phyloP scores from a whole-genome alignment of 352 stramenopile genomes.

The Phytophthora colocasiae region DNA sequence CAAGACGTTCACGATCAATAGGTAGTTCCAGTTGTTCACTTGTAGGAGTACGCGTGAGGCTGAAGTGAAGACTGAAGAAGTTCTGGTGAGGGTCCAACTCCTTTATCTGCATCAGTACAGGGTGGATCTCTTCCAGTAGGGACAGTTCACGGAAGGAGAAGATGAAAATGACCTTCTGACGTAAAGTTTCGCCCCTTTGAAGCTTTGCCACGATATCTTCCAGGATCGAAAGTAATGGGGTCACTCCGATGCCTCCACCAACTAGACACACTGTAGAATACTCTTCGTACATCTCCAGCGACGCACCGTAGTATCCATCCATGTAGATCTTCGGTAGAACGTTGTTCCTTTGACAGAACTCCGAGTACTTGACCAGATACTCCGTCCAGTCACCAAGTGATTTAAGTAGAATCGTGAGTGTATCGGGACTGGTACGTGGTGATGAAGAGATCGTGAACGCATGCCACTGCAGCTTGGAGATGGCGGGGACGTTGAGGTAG shows the following conservation, averaged over 20 bases:
- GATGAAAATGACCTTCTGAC: slow-evolving; percentile 46
- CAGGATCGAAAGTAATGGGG: slow-evolving; percentile 54
- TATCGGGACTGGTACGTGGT: slow-evolving; percentile 27
- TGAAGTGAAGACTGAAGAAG: slow-evolving; percentile 38
- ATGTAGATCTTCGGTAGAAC: slow-evolving; percentile 47
- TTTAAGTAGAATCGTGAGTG: slow-evolving; percentile 56
- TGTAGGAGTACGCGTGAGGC: slow-evolving; percentile 33
- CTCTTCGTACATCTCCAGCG: slow-evolving; percentile 44
- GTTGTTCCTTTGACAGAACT: slow-evolving; percentile 34
- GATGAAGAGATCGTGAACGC: slow-evolving; percentile 58
- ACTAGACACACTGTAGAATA: slow-evolving; percentile 51
- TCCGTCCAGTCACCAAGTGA: slow-evolving; percentile 53
- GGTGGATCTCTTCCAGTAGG: slow-evolving; percentile 49
- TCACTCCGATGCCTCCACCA: slow-evolving; percentile 54
- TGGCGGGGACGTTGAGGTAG: slow-evolving; percentile 49
- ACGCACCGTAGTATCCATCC: slow-evolving; percentile 61
- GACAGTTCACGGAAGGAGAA: slow-evolving; percentile 52
- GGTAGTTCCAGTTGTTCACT: slow-evolving; percentile 14
- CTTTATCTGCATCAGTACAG: slow-evolving; percentile 33
- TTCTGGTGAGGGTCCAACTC: slow-evolving; percentile 34
- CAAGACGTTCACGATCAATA: slow-evolving; percentile 34
- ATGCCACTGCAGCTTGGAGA: slow-evolving; percentile 62
- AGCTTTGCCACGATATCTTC: slow-evolving; percentile 48
- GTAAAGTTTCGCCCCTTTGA: slow-evolving; percentile 2
- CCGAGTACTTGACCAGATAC: slow-evolving; percentile 44